Conservation (phyloP, 805 yeast genomes). For the Yamadazyma nakazawae region DNA sequence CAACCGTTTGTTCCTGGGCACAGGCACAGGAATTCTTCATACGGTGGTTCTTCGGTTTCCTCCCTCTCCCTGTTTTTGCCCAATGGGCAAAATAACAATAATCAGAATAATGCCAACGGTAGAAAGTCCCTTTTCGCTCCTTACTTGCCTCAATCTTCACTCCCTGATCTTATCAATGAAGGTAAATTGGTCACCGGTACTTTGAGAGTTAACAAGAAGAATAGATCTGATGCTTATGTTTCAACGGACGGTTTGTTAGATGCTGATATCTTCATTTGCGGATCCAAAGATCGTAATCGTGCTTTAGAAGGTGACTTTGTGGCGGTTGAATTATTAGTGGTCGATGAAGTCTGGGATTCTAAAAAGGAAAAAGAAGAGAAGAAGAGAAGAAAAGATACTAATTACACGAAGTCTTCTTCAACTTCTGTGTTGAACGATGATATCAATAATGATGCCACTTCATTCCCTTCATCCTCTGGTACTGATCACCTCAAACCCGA, state of each 20-base stretch:
- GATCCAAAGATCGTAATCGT: constrained; percentile 96
- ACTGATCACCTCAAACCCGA: constrained; percentile 26
- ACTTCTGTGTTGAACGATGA: constrained; percentile 55
- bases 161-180: constrained; percentile 84
- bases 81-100: constrained; percentile 13
- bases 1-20: constrained; percentile 71
- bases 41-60: constrained; percentile 53
- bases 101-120: constrained; percentile 37
- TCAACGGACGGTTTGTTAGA: constrained; percentile 93
- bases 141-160: constrained; percentile 86
- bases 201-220: constrained; percentile 90
- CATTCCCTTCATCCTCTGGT: constrained; percentile 38
- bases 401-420: constrained; percentile 31
- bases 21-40: constrained; percentile 64
- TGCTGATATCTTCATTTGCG: constrained; percentile 96
- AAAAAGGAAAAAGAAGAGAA: constrained; percentile 97
- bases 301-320: constrained; percentile 96
- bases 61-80: constrained; percentile 40
- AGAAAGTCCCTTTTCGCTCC: constrained; percentile 92
- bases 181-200: constrained; percentile 92
- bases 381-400: constrained; percentile 78
- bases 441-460: constrained; percentile 77
- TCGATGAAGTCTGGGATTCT: constrained; percentile 97
- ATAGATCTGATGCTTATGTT: constrained; percentile 97
- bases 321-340: constrained; percentile 90